Conservation (phyloP, 441 rosid species). For the Syzygium malaccense region DNA sequence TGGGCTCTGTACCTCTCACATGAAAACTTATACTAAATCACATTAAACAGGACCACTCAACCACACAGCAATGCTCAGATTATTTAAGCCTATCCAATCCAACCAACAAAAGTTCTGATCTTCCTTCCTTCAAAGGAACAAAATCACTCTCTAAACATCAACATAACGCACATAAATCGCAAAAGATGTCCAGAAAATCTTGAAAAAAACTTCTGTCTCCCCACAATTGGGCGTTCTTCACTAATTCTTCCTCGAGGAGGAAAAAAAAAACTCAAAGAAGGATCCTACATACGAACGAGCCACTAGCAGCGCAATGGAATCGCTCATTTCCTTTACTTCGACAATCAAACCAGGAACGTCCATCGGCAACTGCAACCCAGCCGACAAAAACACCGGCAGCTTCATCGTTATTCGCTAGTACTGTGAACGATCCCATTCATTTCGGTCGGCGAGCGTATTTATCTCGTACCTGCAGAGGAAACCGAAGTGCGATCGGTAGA, state of each 20-base stretch:
- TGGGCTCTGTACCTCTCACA: neutral
- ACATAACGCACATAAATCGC: neutral
- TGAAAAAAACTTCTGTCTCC: neutral
- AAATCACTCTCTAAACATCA: neutral
- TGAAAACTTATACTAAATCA: neutral
- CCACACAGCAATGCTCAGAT: neutral
- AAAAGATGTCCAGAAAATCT: too few species aligned
- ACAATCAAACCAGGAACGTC: neutral
- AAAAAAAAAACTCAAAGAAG: neutral
- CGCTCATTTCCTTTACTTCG: neutral
- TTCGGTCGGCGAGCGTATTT: neutral
- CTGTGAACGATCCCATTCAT: neutral
- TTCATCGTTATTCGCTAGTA: neutral
- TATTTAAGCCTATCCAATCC: neutral
- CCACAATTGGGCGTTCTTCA: neutral
- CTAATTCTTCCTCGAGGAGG: neutral
- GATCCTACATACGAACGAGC: accelerated
- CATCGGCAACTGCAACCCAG: neutral
- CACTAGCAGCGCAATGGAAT: neutral
- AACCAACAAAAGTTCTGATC: neutral
- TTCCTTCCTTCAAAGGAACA: neutral
- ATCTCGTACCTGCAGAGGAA: neutral
- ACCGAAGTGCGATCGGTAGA: neutral
- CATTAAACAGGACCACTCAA: neutral
- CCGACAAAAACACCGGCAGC: neutral